These are phyloP conservation scores for Exophiala xenobiotica DNA, from an alignment of 2,329 filamentous ascomycete species.

Conservation along the genomic window DNA sequence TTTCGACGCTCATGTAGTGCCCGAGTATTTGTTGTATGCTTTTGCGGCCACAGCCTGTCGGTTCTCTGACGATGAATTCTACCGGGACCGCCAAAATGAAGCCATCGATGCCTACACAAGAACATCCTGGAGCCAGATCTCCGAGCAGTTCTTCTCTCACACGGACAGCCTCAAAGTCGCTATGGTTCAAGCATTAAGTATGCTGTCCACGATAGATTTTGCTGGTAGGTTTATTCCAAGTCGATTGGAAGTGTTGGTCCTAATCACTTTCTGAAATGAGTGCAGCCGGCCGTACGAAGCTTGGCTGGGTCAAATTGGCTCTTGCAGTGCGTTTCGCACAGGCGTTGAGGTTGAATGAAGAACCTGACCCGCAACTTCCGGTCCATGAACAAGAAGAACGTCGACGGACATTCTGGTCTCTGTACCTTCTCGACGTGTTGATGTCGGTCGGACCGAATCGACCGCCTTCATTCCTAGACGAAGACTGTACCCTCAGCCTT, in stretches of 20 bases:
- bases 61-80: conserved; percentile 34
- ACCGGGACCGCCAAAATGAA: conserved; percentile 30
- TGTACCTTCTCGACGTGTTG: conserved; percentile 87
- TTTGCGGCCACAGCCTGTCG: conserved; percentile 37
- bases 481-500: conserved; percentile 25
- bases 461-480: conserved; percentile 77
- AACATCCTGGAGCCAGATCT: conserved; percentile 37
- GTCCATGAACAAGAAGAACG: conserved; percentile 80
- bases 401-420: conserved; percentile 90
- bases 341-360: conserved; percentile 36
- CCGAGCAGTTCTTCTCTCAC: conserved; percentile 36
- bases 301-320: conserved; percentile 40
- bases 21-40: conserved; percentile 37
- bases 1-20: conserved; percentile 30
- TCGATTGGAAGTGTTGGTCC: conserved; percentile 29
- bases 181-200: conserved; percentile 39
- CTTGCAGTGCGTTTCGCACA: conserved; percentile 62
- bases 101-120: conserved; percentile 31
- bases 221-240: conserved; percentile 34
- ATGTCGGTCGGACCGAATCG: conserved; percentile 88
- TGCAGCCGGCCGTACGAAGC: conserved; percentile 8
- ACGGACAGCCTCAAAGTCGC: conserved; percentile 34
- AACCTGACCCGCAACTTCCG: conserved; percentile 29
- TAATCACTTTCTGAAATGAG: too few relatives aligned
- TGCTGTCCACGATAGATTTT: conserved; percentile 41